Conservation (phyloP, 169 alveolate genomes). For the Plasmodium reichenowi region DNA sequence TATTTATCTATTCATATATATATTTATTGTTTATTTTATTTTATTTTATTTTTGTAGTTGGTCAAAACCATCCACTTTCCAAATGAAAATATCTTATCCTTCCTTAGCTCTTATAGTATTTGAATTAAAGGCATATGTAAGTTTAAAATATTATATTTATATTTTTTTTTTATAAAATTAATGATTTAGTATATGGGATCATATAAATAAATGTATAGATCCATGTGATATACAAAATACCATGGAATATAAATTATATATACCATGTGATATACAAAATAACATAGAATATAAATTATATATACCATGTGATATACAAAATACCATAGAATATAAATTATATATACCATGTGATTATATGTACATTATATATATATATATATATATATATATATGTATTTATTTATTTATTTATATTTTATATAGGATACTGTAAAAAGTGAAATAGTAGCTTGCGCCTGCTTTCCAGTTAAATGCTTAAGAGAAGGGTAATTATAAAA, state of each 20-base stretch:
- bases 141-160: neutral
- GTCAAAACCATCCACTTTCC: slow-evolving; percentile 73
- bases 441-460: slow-evolving; percentile 83
- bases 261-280: too few relatives aligned
- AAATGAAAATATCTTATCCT: slow-evolving; percentile 67
- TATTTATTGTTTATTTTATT: neutral
- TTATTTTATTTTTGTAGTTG: slow-evolving; percentile 26
- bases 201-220: too few relatives aligned
- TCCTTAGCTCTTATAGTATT: slow-evolving; percentile 76
- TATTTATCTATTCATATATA: neutral
- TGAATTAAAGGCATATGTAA: slow-evolving; percentile 77
- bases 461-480: slow-evolving; percentile 82
- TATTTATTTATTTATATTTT: slow-evolving; percentile 12
- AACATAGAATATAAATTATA: too few relatives aligned
- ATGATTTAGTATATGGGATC: neutral
- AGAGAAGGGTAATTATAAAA: slow-evolving; percentile 76
- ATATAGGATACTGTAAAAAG: slow-evolving; percentile 81
- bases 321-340: too few relatives aligned
- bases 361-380: neutral
- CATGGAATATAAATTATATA: too few relatives aligned
- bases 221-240: too few relatives aligned
- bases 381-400: neutral
- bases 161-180: slow-evolving; percentile 3
- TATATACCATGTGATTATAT: too few relatives aligned
- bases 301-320: too few relatives aligned